Conservation (phyloP, 176 grass and related monocot species). For the Alloteropsis semialata region DNA sequence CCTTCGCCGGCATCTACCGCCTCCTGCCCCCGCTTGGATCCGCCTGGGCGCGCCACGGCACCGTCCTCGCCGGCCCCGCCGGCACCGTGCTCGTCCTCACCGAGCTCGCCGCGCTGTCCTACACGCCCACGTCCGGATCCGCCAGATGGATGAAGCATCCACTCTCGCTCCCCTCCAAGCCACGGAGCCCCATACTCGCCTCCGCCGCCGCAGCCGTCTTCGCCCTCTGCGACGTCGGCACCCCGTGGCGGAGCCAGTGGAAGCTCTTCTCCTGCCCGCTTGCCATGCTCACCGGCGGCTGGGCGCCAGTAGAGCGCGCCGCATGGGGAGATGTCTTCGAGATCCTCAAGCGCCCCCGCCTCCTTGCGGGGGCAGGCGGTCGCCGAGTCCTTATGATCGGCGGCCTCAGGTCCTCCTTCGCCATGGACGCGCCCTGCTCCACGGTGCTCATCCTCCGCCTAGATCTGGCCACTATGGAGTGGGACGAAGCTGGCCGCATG, state of each 20-base stretch:
- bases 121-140: constrained; percentile 49
- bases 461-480: constrained; percentile 90
- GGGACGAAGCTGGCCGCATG: constrained; percentile 96
- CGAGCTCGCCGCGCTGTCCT: constrained; percentile 86
- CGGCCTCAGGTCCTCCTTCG: constrained; percentile 80
- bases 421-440: constrained; percentile 79
- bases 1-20: constrained; percentile 65
- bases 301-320: constrained; percentile 70
- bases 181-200: constrained; percentile 84
- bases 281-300: constrained; percentile 53
- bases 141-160: constrained; percentile 85
- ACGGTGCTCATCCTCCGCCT: constrained; percentile 90
- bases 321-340: constrained; percentile 86
- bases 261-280: constrained; percentile 95
- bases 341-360: constrained; percentile 88
- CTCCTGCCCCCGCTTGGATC: constrained; percentile 88
- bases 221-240: constrained; percentile 89
- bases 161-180: constrained; percentile 88
- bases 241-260: constrained; percentile 97
- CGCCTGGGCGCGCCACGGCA: constrained; percentile 97
- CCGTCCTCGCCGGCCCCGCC: constrained; percentile 74
- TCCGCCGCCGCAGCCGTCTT: constrained; percentile 58
- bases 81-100: constrained; percentile 79
- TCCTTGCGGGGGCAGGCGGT: constrained; percentile 66
- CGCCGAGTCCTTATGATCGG: constrained; percentile 87